A percentile compares a stretch with the other conserved stretches of the same genome.
Conservation (phyloP, 192 early-diverging fungal genomes). For the Cladochytrium replicatum region DNA sequence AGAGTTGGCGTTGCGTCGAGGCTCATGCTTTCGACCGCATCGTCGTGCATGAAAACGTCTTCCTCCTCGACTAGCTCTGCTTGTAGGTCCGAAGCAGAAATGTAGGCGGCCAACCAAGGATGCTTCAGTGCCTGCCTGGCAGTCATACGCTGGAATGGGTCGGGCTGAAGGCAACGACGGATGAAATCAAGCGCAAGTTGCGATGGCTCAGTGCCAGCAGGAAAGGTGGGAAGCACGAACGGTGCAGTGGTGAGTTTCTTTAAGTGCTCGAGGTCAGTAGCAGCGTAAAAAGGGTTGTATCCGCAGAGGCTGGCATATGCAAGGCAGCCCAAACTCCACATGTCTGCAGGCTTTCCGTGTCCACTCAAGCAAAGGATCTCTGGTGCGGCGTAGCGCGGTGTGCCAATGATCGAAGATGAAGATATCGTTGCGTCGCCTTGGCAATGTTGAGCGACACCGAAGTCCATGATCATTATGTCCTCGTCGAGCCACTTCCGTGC, state of each 20-base stretch:
- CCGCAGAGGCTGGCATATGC: neutral
- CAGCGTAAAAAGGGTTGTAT: neutral
- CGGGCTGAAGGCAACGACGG: neutral
- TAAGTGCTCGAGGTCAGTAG: neutral
- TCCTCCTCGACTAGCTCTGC: no score
- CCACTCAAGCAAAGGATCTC: neutral
- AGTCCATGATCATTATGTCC: neutral
- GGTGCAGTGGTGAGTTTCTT: neutral
- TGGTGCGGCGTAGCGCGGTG: neutral
- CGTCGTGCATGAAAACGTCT: no score
- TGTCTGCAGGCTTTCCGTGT: neutral
- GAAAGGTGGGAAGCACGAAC: neutral
- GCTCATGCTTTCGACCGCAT: no score
- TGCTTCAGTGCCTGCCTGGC: neutral
- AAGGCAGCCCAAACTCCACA: neutral
- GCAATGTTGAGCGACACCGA: neutral
- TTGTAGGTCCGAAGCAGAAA: neutral
- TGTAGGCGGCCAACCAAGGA: slow-evolving; percentile 12
- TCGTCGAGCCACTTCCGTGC: no score
- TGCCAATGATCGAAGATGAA: neutral
- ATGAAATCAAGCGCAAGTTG: neutral
- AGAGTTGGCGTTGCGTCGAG: no score
- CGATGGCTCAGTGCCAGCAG: neutral
- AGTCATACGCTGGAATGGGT: neutral
- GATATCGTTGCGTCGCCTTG: neutral